These are phyloP conservation scores for Phoenix dactylifera DNA, from an alignment of 176 grass and related monocot genomes.

Conservation along the genomic window DNA sequence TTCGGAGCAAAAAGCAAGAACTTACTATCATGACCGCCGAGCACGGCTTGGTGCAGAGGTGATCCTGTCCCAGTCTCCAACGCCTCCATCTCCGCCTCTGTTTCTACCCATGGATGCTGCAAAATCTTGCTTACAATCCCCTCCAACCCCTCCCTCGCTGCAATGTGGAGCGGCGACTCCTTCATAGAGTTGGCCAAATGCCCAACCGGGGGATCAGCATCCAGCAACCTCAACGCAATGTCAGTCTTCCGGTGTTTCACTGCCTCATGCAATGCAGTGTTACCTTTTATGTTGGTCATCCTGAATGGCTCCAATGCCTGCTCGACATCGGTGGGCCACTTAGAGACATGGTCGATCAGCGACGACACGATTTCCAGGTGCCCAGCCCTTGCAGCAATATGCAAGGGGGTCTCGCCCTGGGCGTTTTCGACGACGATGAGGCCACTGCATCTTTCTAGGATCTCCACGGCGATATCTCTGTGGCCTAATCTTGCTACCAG, in stretches of 20 bases:
- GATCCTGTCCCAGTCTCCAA: conserved; percentile 33
- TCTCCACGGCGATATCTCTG: conserved; percentile 11
- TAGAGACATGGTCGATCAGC: conserved; percentile 2
- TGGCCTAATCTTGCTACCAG: conserved; percentile 37
- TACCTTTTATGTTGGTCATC: conserved; percentile 13
- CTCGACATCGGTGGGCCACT: background rate
- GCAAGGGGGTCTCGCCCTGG: conserved; percentile 57
- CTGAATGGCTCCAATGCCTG: conserved; percentile 1
- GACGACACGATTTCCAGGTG: conserved; percentile 10
- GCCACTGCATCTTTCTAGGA: background rate
- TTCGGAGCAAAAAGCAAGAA: background rate
- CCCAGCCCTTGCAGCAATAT: conserved; percentile 40
- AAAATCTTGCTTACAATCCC: conserved; percentile 37
- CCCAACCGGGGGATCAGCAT: conserved; percentile 17
- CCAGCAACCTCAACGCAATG: conserved; percentile 38
- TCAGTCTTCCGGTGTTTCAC: conserved; percentile 11
- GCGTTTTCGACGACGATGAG: conserved; percentile 27
- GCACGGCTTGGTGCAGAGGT: conserved; percentile 60
- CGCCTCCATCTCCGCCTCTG: background rate
- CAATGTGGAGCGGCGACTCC: conserved; percentile 60
- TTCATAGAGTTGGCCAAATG: conserved; percentile 34
- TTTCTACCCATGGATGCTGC: conserved; percentile 20
- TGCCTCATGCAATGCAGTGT: conserved; percentile 60
- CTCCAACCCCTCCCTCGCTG: conserved; percentile 43
- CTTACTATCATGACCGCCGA: conserved; percentile 57